A percentile compares a stretch with the other conserved stretches of the same genome.
Evolutionary conservation across 208 protist genomes (phyloP).

Genomic region (Crithidia fasciculata): DNA sequence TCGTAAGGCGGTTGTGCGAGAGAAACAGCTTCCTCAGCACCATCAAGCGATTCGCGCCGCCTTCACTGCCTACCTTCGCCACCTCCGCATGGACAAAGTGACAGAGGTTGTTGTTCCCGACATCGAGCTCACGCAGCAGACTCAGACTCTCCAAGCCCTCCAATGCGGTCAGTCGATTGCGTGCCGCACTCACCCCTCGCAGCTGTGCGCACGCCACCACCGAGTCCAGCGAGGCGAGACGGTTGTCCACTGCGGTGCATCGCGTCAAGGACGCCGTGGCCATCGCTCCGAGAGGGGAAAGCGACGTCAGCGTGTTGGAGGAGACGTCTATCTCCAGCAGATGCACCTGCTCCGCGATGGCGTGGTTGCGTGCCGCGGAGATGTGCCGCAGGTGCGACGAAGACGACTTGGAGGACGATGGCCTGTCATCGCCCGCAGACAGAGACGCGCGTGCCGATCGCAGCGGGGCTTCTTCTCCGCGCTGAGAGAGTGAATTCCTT

Average conservation of each 20-base stretch:
- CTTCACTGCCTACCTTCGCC: not conserved
- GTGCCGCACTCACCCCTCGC: conserved; percentile 46
- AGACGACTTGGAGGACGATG: conserved; percentile 13
- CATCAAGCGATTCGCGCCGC: not conserved
- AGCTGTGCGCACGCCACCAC: conserved; percentile 53
- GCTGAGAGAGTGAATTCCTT: no score
- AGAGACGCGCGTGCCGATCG: not conserved
- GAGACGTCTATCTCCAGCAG: conserved; percentile 63
- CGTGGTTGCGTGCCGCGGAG: conserved; percentile 58
- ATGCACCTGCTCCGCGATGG: conserved; percentile 37
- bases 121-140: conserved; percentile 65
- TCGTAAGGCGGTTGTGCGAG: conserved; percentile 60
- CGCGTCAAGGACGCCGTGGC: conserved; percentile 22
- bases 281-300: conserved; percentile 43
- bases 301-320: conserved; percentile 58
- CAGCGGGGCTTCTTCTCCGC: no score
- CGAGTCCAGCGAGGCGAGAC: conserved; percentile 45
- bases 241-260: conserved; percentile 40
- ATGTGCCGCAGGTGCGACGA: conserved; percentile 50
- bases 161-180: conserved; percentile 53
- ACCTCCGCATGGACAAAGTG: conserved; percentile 17
- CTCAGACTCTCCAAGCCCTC: conserved; percentile 36
- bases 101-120: conserved; percentile 61
- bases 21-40: conserved; percentile 68
- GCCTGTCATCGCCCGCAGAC: not conserved